These are phyloP conservation scores for Auricularia auricula-judae DNA, from an alignment of 768 basidiomycete species.

Conservation along the genomic window DNA sequence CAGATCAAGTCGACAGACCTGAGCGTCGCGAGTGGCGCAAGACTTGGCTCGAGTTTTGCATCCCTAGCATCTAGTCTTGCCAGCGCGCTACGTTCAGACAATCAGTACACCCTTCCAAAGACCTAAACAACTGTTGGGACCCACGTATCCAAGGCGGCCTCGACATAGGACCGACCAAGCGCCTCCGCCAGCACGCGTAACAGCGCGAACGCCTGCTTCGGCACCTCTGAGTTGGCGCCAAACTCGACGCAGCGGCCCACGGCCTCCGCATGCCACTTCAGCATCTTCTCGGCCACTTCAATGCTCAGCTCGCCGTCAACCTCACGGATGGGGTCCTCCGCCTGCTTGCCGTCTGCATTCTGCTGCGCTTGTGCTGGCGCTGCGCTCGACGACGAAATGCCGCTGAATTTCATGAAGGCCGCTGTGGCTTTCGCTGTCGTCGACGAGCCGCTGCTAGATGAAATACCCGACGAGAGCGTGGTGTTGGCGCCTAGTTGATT, in stretches of 20 bases:
- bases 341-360: slow-evolving; percentile 35
- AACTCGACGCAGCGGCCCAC: slow-evolving; percentile 91
- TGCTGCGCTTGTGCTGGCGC: slow-evolving; percentile 15
- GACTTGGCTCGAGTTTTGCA: slow-evolving; percentile 63
- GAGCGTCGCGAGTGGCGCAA: slow-evolving; percentile 56
- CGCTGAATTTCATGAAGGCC: slow-evolving; percentile 81
- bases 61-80: slow-evolving; percentile 60
- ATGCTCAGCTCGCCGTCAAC: slow-evolving; percentile 75
- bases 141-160: slow-evolving; percentile 86
- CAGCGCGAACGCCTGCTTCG: slow-evolving; percentile 79
- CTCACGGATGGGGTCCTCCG: slow-evolving; percentile 63
- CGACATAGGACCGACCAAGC: slow-evolving; percentile 74
- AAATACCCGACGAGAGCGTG: slow-evolving; percentile 34
- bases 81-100: background rate
- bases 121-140: slow-evolving; percentile 17
- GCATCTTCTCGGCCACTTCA: slow-evolving; percentile 75
- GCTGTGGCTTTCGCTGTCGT: slow-evolving; percentile 78
- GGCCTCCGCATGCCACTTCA: slow-evolving; percentile 97
- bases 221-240: slow-evolving; percentile 73
- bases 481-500: slow-evolving; percentile 71
- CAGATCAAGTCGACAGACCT: slow-evolving; percentile 74
- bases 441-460: slow-evolving; percentile 45
- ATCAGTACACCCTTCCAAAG: background rate
- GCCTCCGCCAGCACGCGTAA: slow-evolving; percentile 79
- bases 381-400: slow-evolving; percentile 37